Evolutionary conservation across 2,329 filamentous ascomycete species (phyloP), one percentile per base, ranked within the genome.

Genomic region (Septoria petroselini): DNA sequence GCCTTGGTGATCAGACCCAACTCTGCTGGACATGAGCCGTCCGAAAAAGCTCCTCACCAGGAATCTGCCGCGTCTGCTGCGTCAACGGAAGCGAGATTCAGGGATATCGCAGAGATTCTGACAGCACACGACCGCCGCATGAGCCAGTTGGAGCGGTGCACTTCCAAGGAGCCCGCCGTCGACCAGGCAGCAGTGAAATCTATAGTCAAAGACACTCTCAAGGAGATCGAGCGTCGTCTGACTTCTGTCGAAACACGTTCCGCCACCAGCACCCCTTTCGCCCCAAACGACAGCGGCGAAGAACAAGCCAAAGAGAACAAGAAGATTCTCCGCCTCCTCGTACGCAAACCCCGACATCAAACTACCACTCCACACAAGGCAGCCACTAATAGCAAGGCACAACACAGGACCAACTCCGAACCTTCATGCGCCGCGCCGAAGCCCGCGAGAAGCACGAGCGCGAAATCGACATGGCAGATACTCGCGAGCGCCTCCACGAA

Each of bases 391-490:
- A n/a, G n/a, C n/a, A n/a, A n/a, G n/a, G n/a, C n/a, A n/a, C 21
- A 23, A n/a, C 18, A 11, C 9, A 41, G 30, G 37, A 48, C 14
- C 23, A 41, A 31, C n/a, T 42, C 6, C 46, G 38, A 29, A 30
- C 18, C 14, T 37, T 29, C 23, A 31, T 27, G 23, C 19, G 41
- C 2, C 39, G 39, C 37, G 8, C 27, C 30, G 31, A 41, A 11
- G 29, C n/a, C 14, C 30, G 38, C 12, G 46, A 40, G n/a, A 31
- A 15, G 43, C 23, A 47, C 12, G 19, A 41, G 30, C 46, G 29
- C 12, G 39, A 42, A 12, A 48, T 42, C 9, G 46, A 48, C 23
- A 21, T 37, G 37, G 14, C 46, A 14, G 39, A 48, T 2, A 42
- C 29, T 9, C 46, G 46, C 1, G 38, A 42, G 30, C 31, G 39